These are phyloP conservation scores for Ustilago crameri DNA, from an alignment of 1,284 basidiomycete genomes.

Conservation along the genomic window DNA sequence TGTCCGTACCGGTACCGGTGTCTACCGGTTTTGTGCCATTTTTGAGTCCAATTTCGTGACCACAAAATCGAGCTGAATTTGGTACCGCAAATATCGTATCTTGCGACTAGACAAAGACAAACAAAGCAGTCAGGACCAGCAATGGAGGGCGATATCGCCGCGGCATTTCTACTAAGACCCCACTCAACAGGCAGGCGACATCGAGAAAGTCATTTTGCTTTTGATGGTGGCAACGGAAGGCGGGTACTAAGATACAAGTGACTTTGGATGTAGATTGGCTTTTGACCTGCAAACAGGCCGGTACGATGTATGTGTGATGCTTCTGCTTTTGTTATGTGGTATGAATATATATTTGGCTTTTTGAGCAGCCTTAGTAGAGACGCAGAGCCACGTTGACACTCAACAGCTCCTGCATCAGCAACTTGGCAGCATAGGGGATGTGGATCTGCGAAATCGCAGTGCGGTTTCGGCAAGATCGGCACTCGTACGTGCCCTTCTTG, in stretches of 20 bases:
- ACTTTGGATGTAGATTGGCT: not conserved
- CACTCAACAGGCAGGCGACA: too few species aligned
- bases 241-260: conserved; percentile 18
- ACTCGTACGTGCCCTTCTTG: conserved; percentile 66
- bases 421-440: conserved; percentile 73
- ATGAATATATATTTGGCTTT: too few species aligned
- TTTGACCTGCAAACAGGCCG: not conserved
- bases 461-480: conserved; percentile 65
- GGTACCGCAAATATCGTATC: too few species aligned
- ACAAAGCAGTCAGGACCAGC: too few species aligned
- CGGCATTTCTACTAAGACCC: too few species aligned
- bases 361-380: conserved; percentile 40
- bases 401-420: conserved; percentile 83
- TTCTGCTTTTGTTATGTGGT: not conserved
- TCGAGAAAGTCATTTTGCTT: too few species aligned
- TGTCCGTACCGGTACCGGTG: too few species aligned
- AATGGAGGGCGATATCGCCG: too few species aligned
- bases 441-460: conserved; percentile 68
- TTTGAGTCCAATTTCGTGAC: too few species aligned
- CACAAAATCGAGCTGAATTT: too few species aligned
- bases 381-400: conserved; percentile 67
- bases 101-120: too few species aligned
- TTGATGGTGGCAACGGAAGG: not conserved
- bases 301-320: not conserved
- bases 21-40: too few species aligned